phyloP scores from a whole-genome alignment of 2,329 filamentous ascomycete genomes.

The Nothophoma quercina region DNA sequence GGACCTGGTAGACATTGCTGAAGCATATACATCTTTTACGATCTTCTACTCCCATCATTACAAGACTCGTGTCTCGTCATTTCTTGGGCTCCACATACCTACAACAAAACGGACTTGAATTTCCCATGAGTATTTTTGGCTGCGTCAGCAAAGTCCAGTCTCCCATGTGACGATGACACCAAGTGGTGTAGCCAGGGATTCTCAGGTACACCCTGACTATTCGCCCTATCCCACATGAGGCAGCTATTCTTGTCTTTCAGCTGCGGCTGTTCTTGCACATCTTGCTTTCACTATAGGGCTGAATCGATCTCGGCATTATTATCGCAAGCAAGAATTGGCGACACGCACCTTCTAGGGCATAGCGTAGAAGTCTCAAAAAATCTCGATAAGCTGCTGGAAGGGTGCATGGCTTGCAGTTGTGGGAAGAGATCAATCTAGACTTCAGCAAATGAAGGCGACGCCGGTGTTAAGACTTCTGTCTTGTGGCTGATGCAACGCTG shows the following conservation, averaged over 20 bases:
- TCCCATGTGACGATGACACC: constrained; percentile 6
- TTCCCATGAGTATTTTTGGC: neutral
- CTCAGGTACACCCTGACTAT: neutral
- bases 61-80: neutral
- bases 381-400: neutral
- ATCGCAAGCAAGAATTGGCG: neutral
- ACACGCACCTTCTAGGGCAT: neutral
- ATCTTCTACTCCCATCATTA: neutral
- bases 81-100: neutral
- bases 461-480: neutral
- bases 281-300: neutral
- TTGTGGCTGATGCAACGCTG: constrained; percentile 5
- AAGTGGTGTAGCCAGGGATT: constrained; percentile 6
- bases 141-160: neutral
- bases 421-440: neutral
- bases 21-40: neutral
- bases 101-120: neutral
- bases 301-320: neutral
- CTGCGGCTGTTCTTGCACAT: neutral
- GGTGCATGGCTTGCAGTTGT: neutral
- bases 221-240: neutral
- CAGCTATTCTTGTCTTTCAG: constrained; percentile 12
- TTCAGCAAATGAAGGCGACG: constrained; percentile 3
- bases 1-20: constrained; percentile 7
- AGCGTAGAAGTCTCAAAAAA: neutral